These are phyloP conservation scores for Mortierella sp. DNA, from an alignment of 371 early-diverging fungal species.

Conservation along the genomic window DNA sequence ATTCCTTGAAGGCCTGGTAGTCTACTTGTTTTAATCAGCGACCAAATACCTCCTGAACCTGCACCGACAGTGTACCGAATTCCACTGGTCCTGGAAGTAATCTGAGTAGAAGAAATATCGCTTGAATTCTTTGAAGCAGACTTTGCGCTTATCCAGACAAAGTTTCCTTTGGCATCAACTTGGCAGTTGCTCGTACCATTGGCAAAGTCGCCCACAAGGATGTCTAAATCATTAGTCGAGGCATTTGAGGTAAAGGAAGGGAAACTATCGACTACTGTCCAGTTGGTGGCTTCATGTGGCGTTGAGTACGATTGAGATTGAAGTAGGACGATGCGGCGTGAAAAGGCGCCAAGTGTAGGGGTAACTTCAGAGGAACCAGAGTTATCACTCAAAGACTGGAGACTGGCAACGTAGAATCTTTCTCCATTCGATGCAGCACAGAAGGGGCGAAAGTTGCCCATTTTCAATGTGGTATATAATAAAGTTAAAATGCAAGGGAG, in stretches of 20 bases:
- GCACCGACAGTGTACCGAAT: background rate
- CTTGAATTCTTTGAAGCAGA: background rate
- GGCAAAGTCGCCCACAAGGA: slow-evolving; percentile 14
- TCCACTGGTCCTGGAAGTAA: background rate
- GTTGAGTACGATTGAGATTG: slow-evolving; percentile 12
- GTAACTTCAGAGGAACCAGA: background rate
- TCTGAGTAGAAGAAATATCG: background rate
- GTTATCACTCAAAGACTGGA: slow-evolving; percentile 1
- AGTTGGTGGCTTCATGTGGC: background rate
- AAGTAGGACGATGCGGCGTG: slow-evolving; percentile 18
- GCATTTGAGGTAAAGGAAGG: background rate
- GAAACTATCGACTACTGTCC: slow-evolving; percentile 16
- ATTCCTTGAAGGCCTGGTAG: background rate
- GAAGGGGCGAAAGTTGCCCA: slow-evolving; percentile 3
- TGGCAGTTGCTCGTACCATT: slow-evolving; percentile 17
- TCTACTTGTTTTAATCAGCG: slow-evolving; percentile 6
- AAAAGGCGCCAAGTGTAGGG: background rate
- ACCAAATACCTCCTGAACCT: slow-evolving; percentile 6
- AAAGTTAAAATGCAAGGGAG: background rate
- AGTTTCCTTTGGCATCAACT: slow-evolving; percentile 21
- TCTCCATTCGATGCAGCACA: slow-evolving; percentile 22
- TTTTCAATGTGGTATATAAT: slow-evolving; percentile 1
- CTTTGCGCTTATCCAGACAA: slow-evolving; percentile 26
- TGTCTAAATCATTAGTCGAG: background rate
- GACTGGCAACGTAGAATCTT: slow-evolving; percentile 12